A percentile compares a stretch with the other conserved stretches of the same genome.
These are phyloP conservation scores for Penicillium arizonense DNA, from an alignment of 495 filamentous ascomycete genomes.

Conservation along the genomic window DNA sequence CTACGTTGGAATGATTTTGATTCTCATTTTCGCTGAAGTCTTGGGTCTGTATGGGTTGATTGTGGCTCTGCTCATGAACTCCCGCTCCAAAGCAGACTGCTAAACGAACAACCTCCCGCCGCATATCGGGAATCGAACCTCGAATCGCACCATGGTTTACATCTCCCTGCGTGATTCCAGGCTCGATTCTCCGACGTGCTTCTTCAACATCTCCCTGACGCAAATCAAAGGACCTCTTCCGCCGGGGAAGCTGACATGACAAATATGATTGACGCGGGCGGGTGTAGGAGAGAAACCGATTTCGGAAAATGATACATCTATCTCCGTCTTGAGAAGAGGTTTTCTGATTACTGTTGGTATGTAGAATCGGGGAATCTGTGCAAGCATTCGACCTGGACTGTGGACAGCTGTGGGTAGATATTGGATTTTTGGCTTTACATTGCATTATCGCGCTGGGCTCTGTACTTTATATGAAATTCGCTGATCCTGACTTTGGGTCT, in stretches of 20 bases:
- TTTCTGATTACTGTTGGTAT: slow-evolving; percentile 19
- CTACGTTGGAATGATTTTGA: slow-evolving; percentile 99
- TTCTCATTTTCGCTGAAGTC: slow-evolving; percentile 99
- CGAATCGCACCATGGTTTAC: not conserved
- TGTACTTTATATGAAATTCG: slow-evolving; percentile 33
- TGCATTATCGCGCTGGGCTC: slow-evolving; percentile 32
- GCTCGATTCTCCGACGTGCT: slow-evolving; percentile 7
- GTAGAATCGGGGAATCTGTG: slow-evolving; percentile 20
- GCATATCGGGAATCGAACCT: slow-evolving; percentile 10
- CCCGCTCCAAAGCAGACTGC: slow-evolving; percentile 46
- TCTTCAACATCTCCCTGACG: slow-evolving; percentile 5
- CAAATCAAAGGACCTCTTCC: slow-evolving; percentile 10
- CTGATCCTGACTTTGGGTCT: slow-evolving; percentile 12
- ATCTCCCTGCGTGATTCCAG: not conserved
- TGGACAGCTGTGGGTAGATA: slow-evolving; percentile 30
- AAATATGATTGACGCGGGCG: slow-evolving; percentile 9
- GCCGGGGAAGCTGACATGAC: slow-evolving; percentile 10
- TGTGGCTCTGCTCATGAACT: slow-evolving; percentile 98
- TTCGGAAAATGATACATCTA: slow-evolving; percentile 23
- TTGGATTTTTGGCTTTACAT: slow-evolving; percentile 29
- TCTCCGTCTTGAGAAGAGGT: slow-evolving; percentile 17
- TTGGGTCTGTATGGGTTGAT: slow-evolving; percentile 98
- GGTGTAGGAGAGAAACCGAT: slow-evolving; percentile 14
- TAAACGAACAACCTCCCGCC: slow-evolving; percentile 22
- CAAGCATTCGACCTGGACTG: slow-evolving; percentile 11